phyloP scores from a whole-genome alignment of 495 filamentous ascomycete genomes.

The Xylaria sp. region DNA sequence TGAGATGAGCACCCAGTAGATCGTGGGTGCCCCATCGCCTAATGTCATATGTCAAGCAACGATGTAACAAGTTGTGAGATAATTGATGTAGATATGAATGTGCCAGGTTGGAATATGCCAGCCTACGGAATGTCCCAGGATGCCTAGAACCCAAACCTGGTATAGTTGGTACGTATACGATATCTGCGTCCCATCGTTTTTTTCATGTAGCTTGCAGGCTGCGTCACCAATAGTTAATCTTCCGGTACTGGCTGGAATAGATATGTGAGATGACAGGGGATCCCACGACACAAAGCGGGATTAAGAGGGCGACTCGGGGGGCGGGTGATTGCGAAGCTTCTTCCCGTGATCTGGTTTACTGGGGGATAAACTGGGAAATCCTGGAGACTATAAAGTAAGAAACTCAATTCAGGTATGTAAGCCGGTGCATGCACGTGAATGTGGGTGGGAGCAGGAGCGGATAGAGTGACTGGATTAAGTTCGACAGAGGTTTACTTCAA shows the following conservation, averaged over 20 bases:
- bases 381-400: not conserved
- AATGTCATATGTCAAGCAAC: not conserved
- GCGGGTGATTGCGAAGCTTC: not conserved
- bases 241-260: not conserved
- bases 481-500: not conserved
- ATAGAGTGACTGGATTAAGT: not conserved
- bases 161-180: not conserved
- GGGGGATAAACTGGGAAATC: not conserved
- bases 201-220: not conserved
- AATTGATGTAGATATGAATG: not conserved
- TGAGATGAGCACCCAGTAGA: not conserved
- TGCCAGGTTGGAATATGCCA: not conserved
- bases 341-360: not conserved
- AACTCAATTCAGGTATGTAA: not conserved
- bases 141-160: not conserved
- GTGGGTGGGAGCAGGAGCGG: not conserved
- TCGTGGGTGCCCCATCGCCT: not conserved
- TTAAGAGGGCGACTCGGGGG: not conserved
- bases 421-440: not conserved
- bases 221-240: not conserved
- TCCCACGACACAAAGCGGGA: not conserved
- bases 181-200: not conserved
- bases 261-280: not conserved
- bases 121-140: not conserved
- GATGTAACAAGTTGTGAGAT: not conserved